phyloP scores from a whole-genome alignment of 345 rosid genomes.

The Microcos paniculata region DNA sequence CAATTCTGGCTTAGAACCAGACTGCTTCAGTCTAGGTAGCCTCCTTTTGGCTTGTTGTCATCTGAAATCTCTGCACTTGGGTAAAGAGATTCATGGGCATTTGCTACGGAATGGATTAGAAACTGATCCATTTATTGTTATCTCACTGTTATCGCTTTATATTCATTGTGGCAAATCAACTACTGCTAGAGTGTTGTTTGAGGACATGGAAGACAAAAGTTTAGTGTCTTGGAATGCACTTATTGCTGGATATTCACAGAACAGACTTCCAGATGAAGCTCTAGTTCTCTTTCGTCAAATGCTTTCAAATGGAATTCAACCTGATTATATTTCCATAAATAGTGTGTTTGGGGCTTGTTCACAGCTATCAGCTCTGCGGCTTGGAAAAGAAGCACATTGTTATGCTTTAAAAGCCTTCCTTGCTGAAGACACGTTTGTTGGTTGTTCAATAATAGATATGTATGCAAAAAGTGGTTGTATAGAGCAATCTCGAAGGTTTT shows the following conservation, averaged over 20 bases:
- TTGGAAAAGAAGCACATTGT: constrained; percentile 63
- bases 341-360: constrained; percentile 55
- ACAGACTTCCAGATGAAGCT: constrained; percentile 48
- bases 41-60: constrained; percentile 55
- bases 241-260: constrained; percentile 55
- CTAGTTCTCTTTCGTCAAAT: constrained; percentile 46
- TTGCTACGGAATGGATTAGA: constrained; percentile 46
- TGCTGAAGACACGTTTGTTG: constrained; percentile 33
- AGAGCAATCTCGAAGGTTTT: constrained; percentile 40
- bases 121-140: constrained; percentile 40
- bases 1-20: constrained; percentile 41
- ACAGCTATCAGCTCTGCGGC: constrained; percentile 47
- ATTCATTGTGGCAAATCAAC: constrained; percentile 43
- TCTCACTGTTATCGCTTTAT: constrained; percentile 58
- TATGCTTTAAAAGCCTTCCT: constrained; percentile 44
- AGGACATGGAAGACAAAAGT: constrained; percentile 41
- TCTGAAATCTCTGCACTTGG: constrained; percentile 38
- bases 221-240: constrained; percentile 66
- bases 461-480: constrained; percentile 63
- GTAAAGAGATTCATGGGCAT: constrained; percentile 56
- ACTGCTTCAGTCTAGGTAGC: constrained; percentile 50
- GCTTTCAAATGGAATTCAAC: constrained; percentile 40
- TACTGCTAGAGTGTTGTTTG: constrained; percentile 46
- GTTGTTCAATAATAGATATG: constrained; percentile 63
- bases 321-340: constrained; percentile 40